A percentile compares a stretch with the other conserved stretches of the same genome.
These are phyloP conservation scores for Ophiosphaerella narmari DNA, from an alignment of 2,329 filamentous ascomycete species.

Conservation along the genomic window DNA sequence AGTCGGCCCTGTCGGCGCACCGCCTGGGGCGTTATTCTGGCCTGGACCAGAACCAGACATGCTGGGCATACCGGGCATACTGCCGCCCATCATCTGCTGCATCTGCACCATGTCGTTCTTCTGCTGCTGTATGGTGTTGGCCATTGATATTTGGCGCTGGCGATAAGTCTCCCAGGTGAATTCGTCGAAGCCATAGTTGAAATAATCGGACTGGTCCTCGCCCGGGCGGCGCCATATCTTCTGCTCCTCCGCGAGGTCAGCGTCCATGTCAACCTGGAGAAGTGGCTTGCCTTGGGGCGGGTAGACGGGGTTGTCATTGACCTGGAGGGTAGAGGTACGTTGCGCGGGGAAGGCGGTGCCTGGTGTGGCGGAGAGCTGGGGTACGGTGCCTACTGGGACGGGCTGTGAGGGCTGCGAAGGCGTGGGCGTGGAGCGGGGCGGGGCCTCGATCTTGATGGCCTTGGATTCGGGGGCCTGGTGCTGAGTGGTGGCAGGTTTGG, in stretches of 20 bases:
- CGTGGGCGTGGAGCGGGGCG: slow-evolving; percentile 28
- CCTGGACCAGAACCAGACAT: slow-evolving; percentile 23
- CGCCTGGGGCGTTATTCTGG: slow-evolving; percentile 16
- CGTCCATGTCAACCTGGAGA: slow-evolving; percentile 56
- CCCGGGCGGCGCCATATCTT: slow-evolving; percentile 96
- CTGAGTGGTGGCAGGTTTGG: slow-evolving; percentile 40
- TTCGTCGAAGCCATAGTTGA: slow-evolving; percentile 99
- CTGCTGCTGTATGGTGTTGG: slow-evolving; percentile 77
- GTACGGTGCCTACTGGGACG: slow-evolving; percentile 19
- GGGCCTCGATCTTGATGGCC: slow-evolving; percentile 45
- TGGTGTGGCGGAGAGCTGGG: slow-evolving; percentile 28
- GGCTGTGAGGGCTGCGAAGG: slow-evolving; percentile 23
- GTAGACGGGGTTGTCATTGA: slow-evolving; percentile 81
- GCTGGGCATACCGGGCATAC: slow-evolving; percentile 31
- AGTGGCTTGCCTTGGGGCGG: slow-evolving; percentile 77
- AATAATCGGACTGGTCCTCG: slow-evolving; percentile 94
- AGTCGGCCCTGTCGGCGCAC: slow-evolving; percentile 37
- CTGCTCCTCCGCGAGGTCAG: slow-evolving; percentile 66
- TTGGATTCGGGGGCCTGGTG: slow-evolving; percentile 38
- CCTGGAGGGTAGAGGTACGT: slow-evolving; percentile 79
- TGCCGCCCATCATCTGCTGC: slow-evolving; percentile 59
- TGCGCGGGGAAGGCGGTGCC: slow-evolving; percentile 62
- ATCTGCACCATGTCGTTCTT: slow-evolving; percentile 70
- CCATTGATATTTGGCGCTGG: slow-evolving; percentile 79
- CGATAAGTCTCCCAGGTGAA: slow-evolving; percentile 98